Evolutionary conservation across 108 stramenopile species (phyloP), one percentile per base, ranked within the genome.

Genomic region (Asterionellopsis glacialis): DNA sequence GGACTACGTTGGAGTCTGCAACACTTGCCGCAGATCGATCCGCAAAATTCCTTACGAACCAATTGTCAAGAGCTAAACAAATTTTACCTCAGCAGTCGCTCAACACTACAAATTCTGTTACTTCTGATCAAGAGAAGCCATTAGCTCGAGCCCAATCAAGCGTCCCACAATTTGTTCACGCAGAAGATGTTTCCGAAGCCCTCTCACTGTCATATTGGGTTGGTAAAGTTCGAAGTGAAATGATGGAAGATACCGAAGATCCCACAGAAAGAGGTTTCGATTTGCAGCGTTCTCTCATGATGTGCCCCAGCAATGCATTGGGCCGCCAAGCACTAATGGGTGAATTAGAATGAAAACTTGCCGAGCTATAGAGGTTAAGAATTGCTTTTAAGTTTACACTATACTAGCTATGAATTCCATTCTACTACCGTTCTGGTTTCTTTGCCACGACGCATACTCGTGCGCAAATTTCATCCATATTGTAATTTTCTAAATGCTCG

Each of bases 401-500:
- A 1, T 47, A 19, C 45, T 19, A 21, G 19, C 45, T 47, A 21
- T 9, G 6, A 4, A n/a, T n/a, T 47, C 9, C 18, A 47, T 19
- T 16, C 9, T 16, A 21, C 19, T 47, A 19, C 45, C 45, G 18
- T 54, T 26, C 22, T 54, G 74, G 79, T 61, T 84, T 88, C 56
- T 67, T 58, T 41, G 81, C 87, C 33, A 77, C 76, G 1, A 85
- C 73, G 33, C 73, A 77, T 14, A 90, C 84, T 65, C 83, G 72
- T 57, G 83, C 83, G 59, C 84, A 90, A 9, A 90, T 47, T 40
- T 76, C 63, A 65, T 90, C 75, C 88, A 89, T 89, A 41, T 90
- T 75, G 57, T 70, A 82, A 48, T 72, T 79, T 56, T 74, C 57
- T 11, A 78, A 48, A 62, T 88, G 82, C 52, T 82, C 63, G 38